These are phyloP conservation scores for Juglanconis oblonga DNA, from an alignment of 2,329 filamentous ascomycete genomes.

Conservation along the genomic window DNA sequence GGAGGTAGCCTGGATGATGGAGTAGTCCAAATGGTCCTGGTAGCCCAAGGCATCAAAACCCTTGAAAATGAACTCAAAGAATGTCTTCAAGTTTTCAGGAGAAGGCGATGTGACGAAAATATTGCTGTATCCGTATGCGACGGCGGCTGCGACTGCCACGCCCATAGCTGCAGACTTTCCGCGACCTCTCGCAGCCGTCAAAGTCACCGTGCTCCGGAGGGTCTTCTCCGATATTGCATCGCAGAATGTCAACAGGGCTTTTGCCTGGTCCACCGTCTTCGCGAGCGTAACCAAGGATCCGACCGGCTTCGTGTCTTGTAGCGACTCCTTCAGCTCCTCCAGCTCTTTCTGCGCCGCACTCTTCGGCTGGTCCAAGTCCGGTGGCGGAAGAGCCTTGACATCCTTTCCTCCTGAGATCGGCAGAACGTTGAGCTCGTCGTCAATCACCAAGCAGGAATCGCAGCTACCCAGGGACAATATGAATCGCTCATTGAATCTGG, in stretches of 20 bases:
- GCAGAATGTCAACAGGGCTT: constrained; percentile 93
- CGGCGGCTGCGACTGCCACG: constrained; percentile 87
- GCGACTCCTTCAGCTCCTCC: constrained; percentile 79
- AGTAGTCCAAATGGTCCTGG: constrained; percentile 93
- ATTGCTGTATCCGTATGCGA: constrained; percentile 97
- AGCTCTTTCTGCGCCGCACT: constrained; percentile 73
- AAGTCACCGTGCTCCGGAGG: constrained; percentile 83
- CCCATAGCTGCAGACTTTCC: constrained; percentile 96
- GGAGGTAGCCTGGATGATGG: constrained; percentile 96
- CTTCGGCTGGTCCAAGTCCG: constrained; percentile 70
- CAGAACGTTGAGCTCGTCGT: constrained; percentile 95
- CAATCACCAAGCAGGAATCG: constrained; percentile 89
- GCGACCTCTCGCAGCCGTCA: constrained; percentile 90
- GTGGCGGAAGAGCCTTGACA: constrained; percentile 77
- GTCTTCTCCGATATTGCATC: constrained; percentile 97
- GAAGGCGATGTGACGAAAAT: constrained; percentile 98
- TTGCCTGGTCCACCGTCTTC: constrained; percentile 91
- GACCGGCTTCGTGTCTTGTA: constrained; percentile 82
- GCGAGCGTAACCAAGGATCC: constrained; percentile 81
- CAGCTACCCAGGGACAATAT: constrained; percentile 94
- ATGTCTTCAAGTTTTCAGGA: constrained; percentile 95
- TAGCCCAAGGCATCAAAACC: constrained; percentile 94
- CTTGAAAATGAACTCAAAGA: constrained; percentile 98
- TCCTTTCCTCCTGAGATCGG: constrained; percentile 94
- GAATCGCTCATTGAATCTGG: constrained; percentile 96